These are phyloP conservation scores for Hevea brasiliensis DNA, from an alignment of 345 rosid species.

Conservation along the genomic window DNA sequence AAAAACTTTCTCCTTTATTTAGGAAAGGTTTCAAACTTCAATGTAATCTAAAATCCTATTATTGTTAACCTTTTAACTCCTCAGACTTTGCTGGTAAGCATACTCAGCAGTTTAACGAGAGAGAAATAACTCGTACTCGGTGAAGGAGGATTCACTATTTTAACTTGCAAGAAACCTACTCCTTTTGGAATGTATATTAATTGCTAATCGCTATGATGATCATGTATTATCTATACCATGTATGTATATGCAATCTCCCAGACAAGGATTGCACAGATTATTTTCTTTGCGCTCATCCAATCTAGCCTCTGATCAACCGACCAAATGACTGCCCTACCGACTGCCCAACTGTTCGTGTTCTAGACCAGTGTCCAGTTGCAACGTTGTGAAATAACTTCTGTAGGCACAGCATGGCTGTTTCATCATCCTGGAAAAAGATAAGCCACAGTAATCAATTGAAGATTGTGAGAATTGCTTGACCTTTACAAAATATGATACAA, in stretches of 20 bases:
- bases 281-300: neutral
- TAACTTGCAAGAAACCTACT: no score
- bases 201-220: neutral
- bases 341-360: neutral
- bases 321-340: neutral
- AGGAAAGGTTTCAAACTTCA: no score
- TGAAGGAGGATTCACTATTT: no score
- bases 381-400: neutral
- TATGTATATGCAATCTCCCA: neutral
- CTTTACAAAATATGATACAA: no score
- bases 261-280: neutral
- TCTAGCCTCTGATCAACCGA: neutral
- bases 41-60: no score
- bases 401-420: neutral
- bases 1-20: no score
- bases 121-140: no score
- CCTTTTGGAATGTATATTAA: no score
- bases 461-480: neutral
- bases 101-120: no score
- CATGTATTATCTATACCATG: neutral
- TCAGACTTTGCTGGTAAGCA: no score
- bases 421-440: slow-evolving; percentile 1
- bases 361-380: neutral
- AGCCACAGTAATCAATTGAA: neutral
- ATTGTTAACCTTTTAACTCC: no score